Percentiles rank a stretch among this genome's conserved stretches.
Evolutionary conservation across 768 basidiomycete genomes (phyloP).

Genomic region (Lentinula aciculospora): DNA sequence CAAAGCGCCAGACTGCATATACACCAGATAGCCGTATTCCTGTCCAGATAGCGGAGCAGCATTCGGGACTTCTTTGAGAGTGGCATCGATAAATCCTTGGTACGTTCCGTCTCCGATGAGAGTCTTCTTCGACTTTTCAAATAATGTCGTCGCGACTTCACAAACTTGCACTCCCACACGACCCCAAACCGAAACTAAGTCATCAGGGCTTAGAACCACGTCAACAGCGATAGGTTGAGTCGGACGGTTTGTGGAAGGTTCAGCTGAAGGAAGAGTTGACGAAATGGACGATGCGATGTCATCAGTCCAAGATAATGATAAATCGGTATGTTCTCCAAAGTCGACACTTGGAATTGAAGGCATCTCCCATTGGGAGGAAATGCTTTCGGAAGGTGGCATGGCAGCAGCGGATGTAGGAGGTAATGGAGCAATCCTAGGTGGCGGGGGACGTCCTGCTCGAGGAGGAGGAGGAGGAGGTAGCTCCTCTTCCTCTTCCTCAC

Average conservation of each 20-base stretch:
- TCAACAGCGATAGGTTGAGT: slow-evolving; percentile 13
- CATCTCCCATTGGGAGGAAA: slow-evolving; percentile 58
- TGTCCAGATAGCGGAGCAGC: slow-evolving; percentile 36
- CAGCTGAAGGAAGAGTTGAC: slow-evolving; percentile 21
- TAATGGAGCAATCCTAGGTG: slow-evolving; percentile 34
- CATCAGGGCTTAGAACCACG: slow-evolving; percentile 47
- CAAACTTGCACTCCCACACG: slow-evolving; percentile 72
- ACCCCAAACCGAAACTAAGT: slow-evolving; percentile 65
- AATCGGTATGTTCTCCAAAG: slow-evolving; percentile 41
- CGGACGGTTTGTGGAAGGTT: slow-evolving; percentile 12
- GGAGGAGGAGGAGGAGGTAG: slow-evolving; percentile 29
- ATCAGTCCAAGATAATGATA: slow-evolving; percentile 65
- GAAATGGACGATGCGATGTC: slow-evolving; percentile 34
- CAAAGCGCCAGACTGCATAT: slow-evolving; percentile 57
- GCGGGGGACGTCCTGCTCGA: slow-evolving; percentile 27
- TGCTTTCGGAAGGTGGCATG: slow-evolving; percentile 21
- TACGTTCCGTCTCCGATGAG: slow-evolving; percentile 85
- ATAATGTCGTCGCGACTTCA: slow-evolving; percentile 60
- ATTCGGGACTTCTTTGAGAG: slow-evolving; percentile 60
- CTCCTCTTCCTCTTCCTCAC: slow-evolving; percentile 25
- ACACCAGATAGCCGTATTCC: slow-evolving; percentile 71
- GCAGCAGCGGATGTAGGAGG: slow-evolving; percentile 26
- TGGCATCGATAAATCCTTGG: slow-evolving; percentile 68
- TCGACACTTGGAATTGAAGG: slow-evolving; percentile 59
- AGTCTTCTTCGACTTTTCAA: slow-evolving; percentile 70